Conservation (phyloP, 805 yeast genomes). For the Aciculoconidium aculeatum region DNA sequence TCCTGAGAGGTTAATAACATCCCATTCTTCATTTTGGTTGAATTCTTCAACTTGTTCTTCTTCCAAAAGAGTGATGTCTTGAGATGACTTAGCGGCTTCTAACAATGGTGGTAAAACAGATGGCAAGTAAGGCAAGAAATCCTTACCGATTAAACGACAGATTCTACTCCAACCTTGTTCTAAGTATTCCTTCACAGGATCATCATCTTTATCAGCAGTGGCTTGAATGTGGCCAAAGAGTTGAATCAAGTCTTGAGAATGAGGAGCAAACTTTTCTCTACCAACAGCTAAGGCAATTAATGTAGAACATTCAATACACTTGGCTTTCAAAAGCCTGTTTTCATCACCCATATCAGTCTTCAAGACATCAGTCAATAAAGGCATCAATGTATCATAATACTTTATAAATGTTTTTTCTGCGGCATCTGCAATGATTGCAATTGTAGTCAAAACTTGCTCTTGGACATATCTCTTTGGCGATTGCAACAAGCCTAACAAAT, state of each 20-base stretch:
- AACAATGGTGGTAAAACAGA: constrained; percentile 86
- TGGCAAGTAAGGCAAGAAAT: constrained; percentile 78
- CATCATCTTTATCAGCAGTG: constrained; percentile 58
- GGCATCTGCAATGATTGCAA: constrained; percentile 95
- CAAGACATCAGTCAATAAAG: constrained; percentile 72
- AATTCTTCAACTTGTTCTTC: constrained; percentile 81
- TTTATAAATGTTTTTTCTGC: constrained; percentile 84
- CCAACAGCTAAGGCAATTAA: constrained; percentile 94
- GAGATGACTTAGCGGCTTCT: constrained; percentile 80
- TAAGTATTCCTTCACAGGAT: constrained; percentile 78
- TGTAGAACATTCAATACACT: constrained; percentile 93
- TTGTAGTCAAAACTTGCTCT: constrained; percentile 94
- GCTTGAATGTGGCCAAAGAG: constrained; percentile 70
- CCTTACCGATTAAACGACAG: constrained; percentile 79
- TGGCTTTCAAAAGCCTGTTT: constrained; percentile 76
- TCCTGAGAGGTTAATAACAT: constrained; percentile 84
- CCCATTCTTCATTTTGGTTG: constrained; percentile 89
- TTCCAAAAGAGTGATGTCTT: constrained; percentile 83
- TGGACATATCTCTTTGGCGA: constrained; percentile 90
- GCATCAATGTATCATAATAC: constrained; percentile 94
- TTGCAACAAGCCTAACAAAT: constrained; percentile 69
- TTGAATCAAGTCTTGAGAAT: constrained; percentile 66
- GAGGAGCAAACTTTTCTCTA: constrained; percentile 74
- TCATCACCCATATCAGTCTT: constrained; percentile 74
- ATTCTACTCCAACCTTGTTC: constrained; percentile 96